Percentiles rank a stretch among this genome's conserved stretches.
Evolutionary conservation across 2,329 filamentous ascomycete species (phyloP).

Genomic region (Fusarium hainanense): DNA sequence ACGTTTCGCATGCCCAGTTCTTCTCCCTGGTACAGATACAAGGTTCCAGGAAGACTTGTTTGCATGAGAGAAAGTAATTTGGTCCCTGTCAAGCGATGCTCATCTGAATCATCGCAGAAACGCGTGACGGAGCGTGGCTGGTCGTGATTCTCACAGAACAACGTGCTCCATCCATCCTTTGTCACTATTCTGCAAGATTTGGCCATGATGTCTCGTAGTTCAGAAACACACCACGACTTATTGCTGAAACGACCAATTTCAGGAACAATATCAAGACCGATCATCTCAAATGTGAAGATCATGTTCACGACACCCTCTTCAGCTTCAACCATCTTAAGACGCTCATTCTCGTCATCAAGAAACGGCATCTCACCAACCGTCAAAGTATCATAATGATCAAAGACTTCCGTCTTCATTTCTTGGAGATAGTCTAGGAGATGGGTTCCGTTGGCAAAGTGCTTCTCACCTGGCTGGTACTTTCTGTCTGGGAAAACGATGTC

Average conservation of each 20-base stretch:
- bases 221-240: neutral
- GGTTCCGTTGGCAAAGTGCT: constrained; percentile 73
- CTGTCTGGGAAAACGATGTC: constrained; percentile 60
- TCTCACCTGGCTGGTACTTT: constrained; percentile 62
- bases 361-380: constrained; percentile 73
- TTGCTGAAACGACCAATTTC: neutral
- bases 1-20: constrained; percentile 73
- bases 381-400: constrained; percentile 70
- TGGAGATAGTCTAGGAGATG: constrained; percentile 73
- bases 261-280: neutral
- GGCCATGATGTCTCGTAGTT: neutral
- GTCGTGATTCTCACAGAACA: constrained; percentile 72
- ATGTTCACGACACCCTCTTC: constrained; percentile 2
- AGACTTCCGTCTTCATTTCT: constrained; percentile 70
- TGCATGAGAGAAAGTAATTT: constrained; percentile 70
- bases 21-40: constrained; percentile 75
- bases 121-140: constrained; percentile 69
- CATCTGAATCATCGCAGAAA: constrained; percentile 62
- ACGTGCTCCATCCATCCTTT: neutral
- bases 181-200: neutral
- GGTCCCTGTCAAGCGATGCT: constrained; percentile 60
- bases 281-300: constrained; percentile 15
- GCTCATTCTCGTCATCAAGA: constrained; percentile 61
- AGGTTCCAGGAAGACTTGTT: constrained; percentile 65
- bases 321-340: neutral